phyloP scores from a whole-genome alignment of 345 rosid genomes.

The Conringia planisiliqua region DNA sequence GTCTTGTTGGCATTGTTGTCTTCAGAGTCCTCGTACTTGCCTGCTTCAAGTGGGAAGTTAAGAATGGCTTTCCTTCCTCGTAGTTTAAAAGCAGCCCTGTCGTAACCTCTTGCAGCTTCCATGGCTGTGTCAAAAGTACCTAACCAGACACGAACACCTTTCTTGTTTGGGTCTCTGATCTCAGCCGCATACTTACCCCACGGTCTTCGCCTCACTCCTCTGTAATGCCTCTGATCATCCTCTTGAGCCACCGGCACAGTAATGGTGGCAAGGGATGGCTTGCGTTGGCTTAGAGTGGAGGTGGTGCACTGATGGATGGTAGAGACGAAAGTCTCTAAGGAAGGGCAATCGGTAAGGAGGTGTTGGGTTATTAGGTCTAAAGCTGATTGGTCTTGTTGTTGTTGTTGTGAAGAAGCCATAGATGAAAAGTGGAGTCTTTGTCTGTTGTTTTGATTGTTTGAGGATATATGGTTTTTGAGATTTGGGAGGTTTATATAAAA shows the following conservation, averaged over 20 bases:
- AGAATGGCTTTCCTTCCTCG: constrained; percentile 84
- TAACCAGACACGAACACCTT: constrained; percentile 81
- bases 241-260: not conserved
- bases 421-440: not conserved
- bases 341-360: constrained; percentile 53
- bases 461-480: not conserved
- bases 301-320: constrained; percentile 16
- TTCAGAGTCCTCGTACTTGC: constrained; percentile 25
- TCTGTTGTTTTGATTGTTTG: not conserved
- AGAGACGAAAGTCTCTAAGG: constrained; percentile 41
- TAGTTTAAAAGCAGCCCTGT: constrained; percentile 71
- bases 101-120: constrained; percentile 84
- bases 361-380: constrained; percentile 59
- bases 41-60: constrained; percentile 83
- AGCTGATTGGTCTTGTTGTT: constrained; percentile 36
- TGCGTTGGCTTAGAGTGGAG: constrained; percentile 58
- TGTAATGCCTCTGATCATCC: constrained; percentile 49
- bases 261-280: constrained; percentile 45
- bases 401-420: constrained; percentile 19
- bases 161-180: constrained; percentile 80
- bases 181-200: constrained; percentile 94
- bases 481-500: constrained; percentile 4
- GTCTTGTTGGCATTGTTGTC: constrained; percentile 1
- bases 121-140: constrained; percentile 84
- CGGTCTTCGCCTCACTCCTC: constrained; percentile 78